phyloP scores from a whole-genome alignment of 1,284 basidiomycete species.

The Cryptococcus floricola region DNA sequence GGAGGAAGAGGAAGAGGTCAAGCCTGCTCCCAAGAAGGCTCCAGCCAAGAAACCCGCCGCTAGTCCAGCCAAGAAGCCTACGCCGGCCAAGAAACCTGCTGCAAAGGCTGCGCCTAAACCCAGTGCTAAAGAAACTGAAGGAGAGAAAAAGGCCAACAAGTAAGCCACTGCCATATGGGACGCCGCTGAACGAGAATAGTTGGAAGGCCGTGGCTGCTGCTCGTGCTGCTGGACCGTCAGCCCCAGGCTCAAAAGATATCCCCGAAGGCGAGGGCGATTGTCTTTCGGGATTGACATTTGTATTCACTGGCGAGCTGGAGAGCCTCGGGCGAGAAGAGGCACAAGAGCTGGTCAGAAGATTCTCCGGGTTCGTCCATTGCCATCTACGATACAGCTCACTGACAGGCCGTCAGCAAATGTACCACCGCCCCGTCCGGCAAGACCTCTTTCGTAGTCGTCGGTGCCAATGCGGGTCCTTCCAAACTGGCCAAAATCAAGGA shows the following conservation, averaged over 20 bases:
- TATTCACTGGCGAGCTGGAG: conserved; percentile 90
- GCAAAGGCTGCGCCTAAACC: conserved; percentile 3
- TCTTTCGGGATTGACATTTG: conserved; percentile 81
- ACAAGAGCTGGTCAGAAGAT: conserved; percentile 82
- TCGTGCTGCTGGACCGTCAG: conserved; percentile 63
- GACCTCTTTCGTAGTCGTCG: conserved; percentile 86
- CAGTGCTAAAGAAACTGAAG: conserved; percentile 9
- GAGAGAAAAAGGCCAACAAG: conserved; percentile 20
- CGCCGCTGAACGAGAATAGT: conserved; percentile 13
- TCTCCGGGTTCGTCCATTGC: conserved; percentile 66
- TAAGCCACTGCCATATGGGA: conserved; percentile 11
- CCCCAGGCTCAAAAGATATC: conserved; percentile 65
- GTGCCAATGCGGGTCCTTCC: conserved; percentile 78
- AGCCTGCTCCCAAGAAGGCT: conserved; percentile 28
- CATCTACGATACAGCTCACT: background rate
- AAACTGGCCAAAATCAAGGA: conserved; percentile 84
- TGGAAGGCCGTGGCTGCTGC: conserved; percentile 61
- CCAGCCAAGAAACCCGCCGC: conserved; percentile 26
- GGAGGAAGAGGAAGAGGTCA: conserved; percentile 27
- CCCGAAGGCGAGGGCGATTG: conserved; percentile 75
- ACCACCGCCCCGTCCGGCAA: conserved; percentile 82
- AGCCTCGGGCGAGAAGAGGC: conserved; percentile 87
- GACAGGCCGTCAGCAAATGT: conserved; percentile 62
- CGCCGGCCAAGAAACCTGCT: conserved; percentile 15
- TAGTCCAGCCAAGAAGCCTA: conserved; percentile 16